Conservation (phyloP, 2,329 filamentous ascomycete genomes). For the Nemania bipapillata region DNA sequence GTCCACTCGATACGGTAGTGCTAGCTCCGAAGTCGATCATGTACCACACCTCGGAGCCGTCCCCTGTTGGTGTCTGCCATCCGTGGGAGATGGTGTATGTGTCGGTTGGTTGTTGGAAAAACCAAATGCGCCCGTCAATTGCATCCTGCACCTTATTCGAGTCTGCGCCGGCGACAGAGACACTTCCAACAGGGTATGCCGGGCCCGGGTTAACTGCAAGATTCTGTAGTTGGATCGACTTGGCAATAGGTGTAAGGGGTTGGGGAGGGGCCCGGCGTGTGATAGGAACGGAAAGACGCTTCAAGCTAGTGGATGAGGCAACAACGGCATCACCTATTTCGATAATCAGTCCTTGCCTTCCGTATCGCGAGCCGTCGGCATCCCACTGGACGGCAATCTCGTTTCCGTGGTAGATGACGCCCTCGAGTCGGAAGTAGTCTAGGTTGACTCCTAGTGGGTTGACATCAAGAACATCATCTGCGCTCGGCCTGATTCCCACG, state of each 20-base stretch:
- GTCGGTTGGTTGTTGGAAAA: conserved; percentile 28
- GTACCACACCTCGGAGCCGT: conserved; percentile 29
- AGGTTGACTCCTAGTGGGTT: conserved; percentile 25
- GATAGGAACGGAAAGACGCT: conserved; percentile 19
- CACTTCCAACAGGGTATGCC: conserved; percentile 27
- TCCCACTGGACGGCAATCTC: conserved; percentile 34
- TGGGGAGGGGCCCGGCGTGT: conserved; percentile 12
- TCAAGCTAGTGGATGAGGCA: background rate
- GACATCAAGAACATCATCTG: conserved; percentile 23
- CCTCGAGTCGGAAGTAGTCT: conserved; percentile 31
- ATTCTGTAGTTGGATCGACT: conserved; percentile 30
- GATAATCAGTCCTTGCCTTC: conserved; percentile 17
- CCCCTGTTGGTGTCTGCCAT: conserved; percentile 28
- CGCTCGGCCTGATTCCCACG: conserved; percentile 26
- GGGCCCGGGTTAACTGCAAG: conserved; percentile 7
- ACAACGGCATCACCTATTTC: conserved; percentile 12
- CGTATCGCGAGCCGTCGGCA: conserved; percentile 23
- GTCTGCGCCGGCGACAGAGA: conserved; percentile 24
- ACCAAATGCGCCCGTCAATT: conserved; percentile 35
- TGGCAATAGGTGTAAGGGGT: conserved; percentile 17
- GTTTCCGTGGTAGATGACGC: conserved; percentile 31
- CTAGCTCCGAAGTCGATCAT: conserved; percentile 30
- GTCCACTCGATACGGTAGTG: conserved; percentile 21
- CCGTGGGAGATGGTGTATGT: conserved; percentile 33
- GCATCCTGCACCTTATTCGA: conserved; percentile 32